phyloP scores from a whole-genome alignment of 768 basidiomycete genomes.

The Tephrocybe sp. region DNA sequence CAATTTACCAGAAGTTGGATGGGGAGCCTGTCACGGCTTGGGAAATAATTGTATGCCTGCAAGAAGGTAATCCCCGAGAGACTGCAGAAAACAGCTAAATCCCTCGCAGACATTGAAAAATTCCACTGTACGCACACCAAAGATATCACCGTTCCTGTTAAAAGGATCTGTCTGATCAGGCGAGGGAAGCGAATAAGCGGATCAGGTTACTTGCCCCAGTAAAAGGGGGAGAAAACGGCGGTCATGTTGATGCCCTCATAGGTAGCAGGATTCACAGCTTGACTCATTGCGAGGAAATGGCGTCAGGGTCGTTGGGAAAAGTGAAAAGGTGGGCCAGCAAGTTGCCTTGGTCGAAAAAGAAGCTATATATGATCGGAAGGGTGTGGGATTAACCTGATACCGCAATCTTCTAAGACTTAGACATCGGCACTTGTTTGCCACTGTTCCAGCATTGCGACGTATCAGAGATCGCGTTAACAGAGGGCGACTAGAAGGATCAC shows the following conservation, averaged over 20 bases:
- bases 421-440: too few relatives aligned
- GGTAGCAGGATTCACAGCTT: constrained; percentile 2
- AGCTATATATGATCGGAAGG: too few relatives aligned
- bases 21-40: constrained; percentile 20
- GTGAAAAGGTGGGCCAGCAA: too few relatives aligned
- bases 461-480: too few relatives aligned
- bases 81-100: constrained; percentile 9
- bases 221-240: constrained; percentile 19
- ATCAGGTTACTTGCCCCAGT: constrained; percentile 17
- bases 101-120: neutral
- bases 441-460: too few relatives aligned
- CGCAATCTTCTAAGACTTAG: too few relatives aligned
- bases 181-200: neutral
- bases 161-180: neutral
- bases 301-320: too few relatives aligned
- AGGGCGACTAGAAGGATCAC: too few relatives aligned
- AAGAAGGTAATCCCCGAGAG: constrained; percentile 29
- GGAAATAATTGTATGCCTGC: constrained; percentile 32
- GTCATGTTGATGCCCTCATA: constrained; percentile 18
- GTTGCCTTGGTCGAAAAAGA: too few relatives aligned
- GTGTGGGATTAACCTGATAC: too few relatives aligned
- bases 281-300: neutral
- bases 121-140: constrained; percentile 11
- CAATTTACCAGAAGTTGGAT: constrained; percentile 22
- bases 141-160: constrained; percentile 15